Evolutionary conservation across 345 rosid species (phyloP).

Genomic region (Eutrema heterophyllum): DNA sequence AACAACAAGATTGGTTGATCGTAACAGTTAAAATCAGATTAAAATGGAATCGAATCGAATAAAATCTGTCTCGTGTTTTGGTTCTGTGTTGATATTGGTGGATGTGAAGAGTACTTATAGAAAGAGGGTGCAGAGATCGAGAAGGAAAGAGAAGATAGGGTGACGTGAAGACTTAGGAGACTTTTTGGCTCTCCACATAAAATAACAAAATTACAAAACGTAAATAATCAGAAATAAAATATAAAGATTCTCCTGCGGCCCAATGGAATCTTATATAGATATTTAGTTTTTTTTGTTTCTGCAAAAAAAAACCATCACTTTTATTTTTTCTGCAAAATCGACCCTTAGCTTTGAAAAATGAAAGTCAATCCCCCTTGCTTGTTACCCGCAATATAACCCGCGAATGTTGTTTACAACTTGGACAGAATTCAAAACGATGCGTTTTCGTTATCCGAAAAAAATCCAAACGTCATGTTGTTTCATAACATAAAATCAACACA

Average conservation of each 20-base stretch:
- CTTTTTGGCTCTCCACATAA: slow-evolving; percentile 14
- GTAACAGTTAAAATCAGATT: too few relatives aligned
- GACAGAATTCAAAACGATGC: too few relatives aligned
- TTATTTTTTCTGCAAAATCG: too few relatives aligned
- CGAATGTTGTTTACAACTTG: too few relatives aligned
- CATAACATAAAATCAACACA: too few relatives aligned
- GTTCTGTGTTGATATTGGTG: slow-evolving; percentile 16
- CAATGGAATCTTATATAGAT: slow-evolving; percentile 15
- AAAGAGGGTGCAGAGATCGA: slow-evolving; percentile 8
- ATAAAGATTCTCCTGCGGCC: slow-evolving; percentile 22
- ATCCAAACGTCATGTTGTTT: too few relatives aligned
- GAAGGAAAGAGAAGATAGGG: background rate
- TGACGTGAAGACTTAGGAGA: slow-evolving; percentile 18
- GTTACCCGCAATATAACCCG: too few relatives aligned
- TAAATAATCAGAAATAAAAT: background rate
- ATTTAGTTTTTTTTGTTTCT: too few relatives aligned
- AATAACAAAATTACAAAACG: background rate
- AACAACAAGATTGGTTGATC: background rate
- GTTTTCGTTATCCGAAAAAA: too few relatives aligned
- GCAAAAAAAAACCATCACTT: too few relatives aligned
- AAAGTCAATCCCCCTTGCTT: too few relatives aligned
- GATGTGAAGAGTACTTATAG: slow-evolving; percentile 24
- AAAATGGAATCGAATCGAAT: background rate
- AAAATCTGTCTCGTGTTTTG: slow-evolving; percentile 1
- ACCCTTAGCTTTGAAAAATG: too few relatives aligned